These are phyloP conservation scores for Candolleomyces aberdarensis DNA, from an alignment of 768 basidiomycete genomes.

Conservation along the genomic window DNA sequence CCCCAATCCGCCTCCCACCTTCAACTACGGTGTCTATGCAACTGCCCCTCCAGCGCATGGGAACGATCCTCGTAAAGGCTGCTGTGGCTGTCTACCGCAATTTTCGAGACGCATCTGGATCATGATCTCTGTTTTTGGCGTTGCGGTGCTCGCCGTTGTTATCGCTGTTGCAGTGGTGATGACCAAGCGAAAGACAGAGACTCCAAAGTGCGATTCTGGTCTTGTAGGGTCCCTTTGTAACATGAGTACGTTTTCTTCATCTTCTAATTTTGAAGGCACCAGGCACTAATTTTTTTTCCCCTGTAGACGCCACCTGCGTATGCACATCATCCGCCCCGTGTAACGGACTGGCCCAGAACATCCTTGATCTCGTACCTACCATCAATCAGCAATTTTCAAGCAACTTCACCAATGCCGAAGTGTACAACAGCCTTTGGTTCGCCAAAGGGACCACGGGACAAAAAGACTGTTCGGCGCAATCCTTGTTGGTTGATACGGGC, in stretches of 20 bases:
- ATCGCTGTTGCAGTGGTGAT: slow-evolving; percentile 44
- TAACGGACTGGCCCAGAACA: slow-evolving; percentile 49
- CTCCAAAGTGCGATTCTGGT: slow-evolving; percentile 36
- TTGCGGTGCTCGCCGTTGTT: slow-evolving; percentile 38
- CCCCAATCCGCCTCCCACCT: not conserved
- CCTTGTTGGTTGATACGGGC: slow-evolving; percentile 52
- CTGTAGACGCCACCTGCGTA: slow-evolving; percentile 58
- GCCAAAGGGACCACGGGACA: slow-evolving; percentile 41
- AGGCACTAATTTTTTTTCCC: slow-evolving; percentile 7
- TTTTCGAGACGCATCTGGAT: slow-evolving; percentile 12
- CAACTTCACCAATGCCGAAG: slow-evolving; percentile 40
- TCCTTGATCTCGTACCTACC: slow-evolving; percentile 46
- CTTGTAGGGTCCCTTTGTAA: slow-evolving; percentile 51
- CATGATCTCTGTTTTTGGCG: slow-evolving; percentile 23
- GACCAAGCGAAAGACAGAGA: slow-evolving; percentile 26
- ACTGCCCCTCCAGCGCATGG: too few relatives aligned
- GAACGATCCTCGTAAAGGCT: not conserved
- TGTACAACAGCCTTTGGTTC: slow-evolving; percentile 50
- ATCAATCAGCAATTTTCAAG: slow-evolving; percentile 45
- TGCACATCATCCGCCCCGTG: slow-evolving; percentile 51
- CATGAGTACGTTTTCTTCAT: slow-evolving; percentile 41
- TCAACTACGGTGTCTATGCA: not conserved
- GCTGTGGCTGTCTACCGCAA: not conserved
- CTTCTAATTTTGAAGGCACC: not conserved
- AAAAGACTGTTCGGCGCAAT: slow-evolving; percentile 51